Conservation (phyloP, 202 grass and related monocot species). For the Setaria italica region DNA sequence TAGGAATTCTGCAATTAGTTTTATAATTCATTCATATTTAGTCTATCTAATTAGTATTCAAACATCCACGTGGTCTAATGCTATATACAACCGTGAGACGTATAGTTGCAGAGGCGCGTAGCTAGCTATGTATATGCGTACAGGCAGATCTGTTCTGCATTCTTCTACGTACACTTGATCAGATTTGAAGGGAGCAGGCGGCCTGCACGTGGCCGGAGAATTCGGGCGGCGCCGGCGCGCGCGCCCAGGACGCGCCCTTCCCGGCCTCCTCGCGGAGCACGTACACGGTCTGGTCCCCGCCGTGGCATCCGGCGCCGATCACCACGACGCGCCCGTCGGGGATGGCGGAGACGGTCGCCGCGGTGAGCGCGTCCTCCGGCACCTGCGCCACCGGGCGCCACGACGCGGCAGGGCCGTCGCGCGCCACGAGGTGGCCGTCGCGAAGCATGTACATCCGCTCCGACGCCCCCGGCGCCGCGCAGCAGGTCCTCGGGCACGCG, state of each 20-base stretch:
- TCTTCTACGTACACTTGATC: conserved; percentile 46
- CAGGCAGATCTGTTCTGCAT: not conserved
- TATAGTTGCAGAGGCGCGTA: not conserved
- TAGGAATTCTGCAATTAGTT: too few relatives aligned
- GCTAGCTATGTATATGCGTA: not conserved
- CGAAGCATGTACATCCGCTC: conserved; percentile 62
- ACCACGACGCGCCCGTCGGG: conserved; percentile 54
- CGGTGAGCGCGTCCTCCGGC: conserved; percentile 66
- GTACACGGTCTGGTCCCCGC: conserved; percentile 62
- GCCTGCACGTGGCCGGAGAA: conserved; percentile 83
- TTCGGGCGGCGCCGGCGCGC: conserved; percentile 46
- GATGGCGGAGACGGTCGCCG: conserved; percentile 40
- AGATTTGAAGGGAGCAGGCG: conserved; percentile 66
- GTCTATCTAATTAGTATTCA: too few relatives aligned
- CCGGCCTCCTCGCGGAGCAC: conserved; percentile 45
- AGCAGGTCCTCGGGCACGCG: conserved; percentile 56
- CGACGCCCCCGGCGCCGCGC: conserved; percentile 1
- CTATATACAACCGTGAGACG: not conserved
- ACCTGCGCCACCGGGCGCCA: conserved; percentile 66
- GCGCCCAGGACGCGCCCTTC: conserved; percentile 59
- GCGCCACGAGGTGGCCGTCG: conserved; percentile 60
- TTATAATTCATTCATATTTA: not conserved
- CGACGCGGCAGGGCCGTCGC: conserved; percentile 18
- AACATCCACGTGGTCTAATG: not conserved
- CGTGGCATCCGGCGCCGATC: conserved; percentile 65